Conservation (phyloP, 2,329 filamentous ascomycete genomes). For the Cladosporium sp. region DNA sequence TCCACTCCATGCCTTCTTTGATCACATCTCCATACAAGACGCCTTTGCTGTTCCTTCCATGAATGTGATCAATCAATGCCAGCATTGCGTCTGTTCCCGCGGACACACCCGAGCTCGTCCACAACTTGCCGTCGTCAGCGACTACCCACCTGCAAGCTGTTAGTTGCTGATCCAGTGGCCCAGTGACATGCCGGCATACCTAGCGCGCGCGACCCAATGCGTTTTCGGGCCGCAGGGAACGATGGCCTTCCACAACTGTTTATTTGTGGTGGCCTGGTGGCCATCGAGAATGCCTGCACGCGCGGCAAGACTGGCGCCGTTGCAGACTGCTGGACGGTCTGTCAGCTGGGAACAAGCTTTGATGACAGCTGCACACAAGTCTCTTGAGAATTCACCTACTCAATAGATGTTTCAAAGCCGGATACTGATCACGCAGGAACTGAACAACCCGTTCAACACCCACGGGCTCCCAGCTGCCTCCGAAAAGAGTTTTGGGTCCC, state of each 20-base stretch:
- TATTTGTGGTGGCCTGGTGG: conserved; percentile 64
- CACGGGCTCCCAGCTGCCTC: conserved; percentile 17
- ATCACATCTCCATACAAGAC: conserved; percentile 7
- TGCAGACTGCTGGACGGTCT: conserved; percentile 60
- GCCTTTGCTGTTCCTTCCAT: conserved; percentile 1
- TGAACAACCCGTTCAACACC: conserved; percentile 1
- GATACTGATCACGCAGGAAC: conserved; percentile 34
- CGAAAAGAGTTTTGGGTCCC: conserved; percentile 1
- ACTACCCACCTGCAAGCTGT: conserved; percentile 49
- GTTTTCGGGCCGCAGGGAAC: conserved; percentile 48
- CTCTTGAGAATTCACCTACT: conserved; percentile 13
- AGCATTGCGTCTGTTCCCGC: conserved; percentile 60
- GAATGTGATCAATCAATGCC: conserved; percentile 45
- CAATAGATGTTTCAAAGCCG: conserved; percentile 25
- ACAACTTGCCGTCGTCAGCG: conserved; percentile 58
- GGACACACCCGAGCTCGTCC: conserved; percentile 60
- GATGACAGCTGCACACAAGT: conserved; percentile 15
- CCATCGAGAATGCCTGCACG: conserved; percentile 58
- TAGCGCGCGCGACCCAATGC: conserved; percentile 57
- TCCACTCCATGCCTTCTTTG: conserved; percentile 13
- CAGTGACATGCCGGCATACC: conserved; percentile 49
- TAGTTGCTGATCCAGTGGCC: neutral
- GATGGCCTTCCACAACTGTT: conserved; percentile 51
- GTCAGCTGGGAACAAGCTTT: conserved; percentile 43
- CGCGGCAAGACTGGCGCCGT: conserved; percentile 57